Conservation (phyloP, 768 basidiomycete genomes). For the Leccinellum rugosiceps region DNA sequence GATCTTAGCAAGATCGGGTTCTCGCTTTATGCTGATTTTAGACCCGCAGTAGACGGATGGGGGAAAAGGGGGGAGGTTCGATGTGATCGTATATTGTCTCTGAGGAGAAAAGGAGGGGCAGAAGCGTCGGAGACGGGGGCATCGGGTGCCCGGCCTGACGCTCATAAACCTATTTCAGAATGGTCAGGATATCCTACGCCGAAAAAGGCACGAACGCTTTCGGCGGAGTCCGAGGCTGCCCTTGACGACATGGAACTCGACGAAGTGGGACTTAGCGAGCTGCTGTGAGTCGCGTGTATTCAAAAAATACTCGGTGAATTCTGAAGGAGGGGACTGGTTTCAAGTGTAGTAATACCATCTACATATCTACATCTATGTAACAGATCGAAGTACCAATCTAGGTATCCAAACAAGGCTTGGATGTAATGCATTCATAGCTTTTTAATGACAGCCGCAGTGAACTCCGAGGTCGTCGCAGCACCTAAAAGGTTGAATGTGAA, state of each 20-base stretch:
- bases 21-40: conserved; percentile 81
- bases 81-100: conserved; percentile 62
- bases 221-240: conserved; percentile 47
- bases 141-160: background rate
- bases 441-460: conserved; percentile 90
- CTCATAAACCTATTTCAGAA: conserved; percentile 2
- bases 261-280: conserved; percentile 36
- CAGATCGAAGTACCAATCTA: conserved; percentile 5
- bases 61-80: conserved; percentile 75
- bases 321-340: conserved; percentile 17
- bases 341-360: conserved; percentile 10
- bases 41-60: conserved; percentile 81
- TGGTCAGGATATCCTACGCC: conserved; percentile 24
- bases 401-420: background rate
- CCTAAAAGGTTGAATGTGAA: conserved; percentile 42
- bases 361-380: conserved; percentile 25
- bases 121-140: conserved; percentile 12
- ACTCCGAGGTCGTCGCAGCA: conserved; percentile 88
- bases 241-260: conserved; percentile 49
- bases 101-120: conserved; percentile 39
- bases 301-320: background rate
- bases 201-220: conserved; percentile 42
- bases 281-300: conserved; percentile 4
- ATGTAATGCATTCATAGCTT: conserved; percentile 45
- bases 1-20: conserved; percentile 70